A percentile compares a stretch with the other conserved stretches of the same genome.
Evolutionary conservation across 257 asterid species (phyloP).

Genomic region (Nicotiana benthamiana): DNA sequence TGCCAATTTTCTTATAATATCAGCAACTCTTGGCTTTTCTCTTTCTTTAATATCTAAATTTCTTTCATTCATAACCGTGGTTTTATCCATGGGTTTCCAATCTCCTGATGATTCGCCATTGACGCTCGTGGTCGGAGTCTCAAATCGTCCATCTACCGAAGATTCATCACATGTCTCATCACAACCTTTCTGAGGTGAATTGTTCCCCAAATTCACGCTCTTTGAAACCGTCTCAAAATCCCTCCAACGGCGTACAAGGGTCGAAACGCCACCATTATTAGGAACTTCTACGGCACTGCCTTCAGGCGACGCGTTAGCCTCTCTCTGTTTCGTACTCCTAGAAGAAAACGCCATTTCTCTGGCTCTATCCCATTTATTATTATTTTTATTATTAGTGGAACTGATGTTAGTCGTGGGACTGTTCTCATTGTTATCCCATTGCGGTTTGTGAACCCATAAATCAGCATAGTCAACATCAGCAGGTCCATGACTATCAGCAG

Average conservation of each 20-base stretch:
- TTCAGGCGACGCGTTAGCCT: background rate
- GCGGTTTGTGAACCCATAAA: conserved; percentile 12
- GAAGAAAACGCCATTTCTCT: conserved; percentile 20
- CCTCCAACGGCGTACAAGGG: conserved; percentile 16
- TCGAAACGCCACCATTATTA: conserved; percentile 8
- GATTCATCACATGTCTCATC: conserved; percentile 6
- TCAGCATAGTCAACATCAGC: conserved; percentile 1
- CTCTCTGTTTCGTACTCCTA: conserved; percentile 2
- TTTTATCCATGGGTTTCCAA: conserved; percentile 3
- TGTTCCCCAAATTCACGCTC: background rate
- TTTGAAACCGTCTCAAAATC: conserved; percentile 6
- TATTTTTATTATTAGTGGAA: background rate
- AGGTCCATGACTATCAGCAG: background rate
- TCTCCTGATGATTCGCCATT: conserved; percentile 6
- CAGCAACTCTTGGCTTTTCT: conserved; percentile 11
- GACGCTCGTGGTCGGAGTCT: background rate
- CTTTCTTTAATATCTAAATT: conserved; percentile 1
- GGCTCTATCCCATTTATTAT: conserved; percentile 22
- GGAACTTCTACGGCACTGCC: background rate
- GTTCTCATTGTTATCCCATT: conserved; percentile 16
- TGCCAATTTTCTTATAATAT: conserved; percentile 10
- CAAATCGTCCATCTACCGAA: conserved; percentile 1
- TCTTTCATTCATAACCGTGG: background rate
- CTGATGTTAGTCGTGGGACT: background rate
- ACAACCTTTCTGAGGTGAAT: background rate